Evolutionary conservation across 768 basidiomycete species (phyloP), one percentile per base, ranked within the genome.

Genomic region (Suillus sp.): DNA sequence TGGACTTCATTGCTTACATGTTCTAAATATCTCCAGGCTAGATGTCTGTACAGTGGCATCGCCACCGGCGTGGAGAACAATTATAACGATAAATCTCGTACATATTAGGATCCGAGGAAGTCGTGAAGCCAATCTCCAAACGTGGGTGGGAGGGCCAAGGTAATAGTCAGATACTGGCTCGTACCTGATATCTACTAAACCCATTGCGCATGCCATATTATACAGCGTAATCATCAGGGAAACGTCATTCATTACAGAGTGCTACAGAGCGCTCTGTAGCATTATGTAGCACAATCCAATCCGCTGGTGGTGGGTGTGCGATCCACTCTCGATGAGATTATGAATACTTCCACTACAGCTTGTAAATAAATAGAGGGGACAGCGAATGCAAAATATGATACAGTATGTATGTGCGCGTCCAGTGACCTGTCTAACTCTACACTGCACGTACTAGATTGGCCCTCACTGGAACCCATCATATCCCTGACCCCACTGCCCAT

Each of bases 401-500:
- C 56, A 57, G 25, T 57, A 6, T 2, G 16, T 27, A 38, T 38
- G 25, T 27, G 16, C 25, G 9, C 4, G 25, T 57, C 37, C 25
- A 57, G 37, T 25, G 18, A 57, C 25, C 56, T 57, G 38, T 18
- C 27, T 40, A 20, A 27, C 5, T 40, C 56, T 38, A 57, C 18
- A 57, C 38, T 25, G 18, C 18, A 20, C 55, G 14, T 25, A 56
- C 38, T 40, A 57, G 18, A 56, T 27, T 57, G 55, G 18, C 18
- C 25, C 16, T 69, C 45, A 75, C 62, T 77, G 74, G 67, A 72
- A 75, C 11, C 72, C 69, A 13, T 75, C 74, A 40, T 74, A 75
- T 62, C 71, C 71, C 50, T 78, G 71, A 67, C 71, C 77, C 76
- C 75, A 76, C 53, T 77, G 75, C 59, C 77, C 76, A 30, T 50